phyloP scores from a whole-genome alignment of 2,329 filamentous ascomycete genomes.

The Bimuria novae-zelandiae region DNA sequence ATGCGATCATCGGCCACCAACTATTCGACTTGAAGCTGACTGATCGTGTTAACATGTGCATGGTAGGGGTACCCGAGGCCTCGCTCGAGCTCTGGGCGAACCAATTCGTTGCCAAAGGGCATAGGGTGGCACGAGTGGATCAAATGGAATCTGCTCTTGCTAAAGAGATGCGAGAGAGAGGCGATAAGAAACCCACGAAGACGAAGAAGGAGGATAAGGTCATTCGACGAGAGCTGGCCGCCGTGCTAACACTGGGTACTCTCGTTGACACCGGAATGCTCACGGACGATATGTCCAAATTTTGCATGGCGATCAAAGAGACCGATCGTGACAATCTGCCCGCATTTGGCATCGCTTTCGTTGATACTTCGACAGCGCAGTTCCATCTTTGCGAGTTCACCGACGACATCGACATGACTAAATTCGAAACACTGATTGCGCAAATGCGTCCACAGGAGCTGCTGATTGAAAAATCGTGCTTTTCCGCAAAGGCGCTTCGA shows the following conservation, averaged over 20 bases:
- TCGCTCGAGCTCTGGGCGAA: constrained; percentile 97
- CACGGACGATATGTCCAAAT: constrained; percentile 96
- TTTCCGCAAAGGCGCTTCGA: constrained; percentile 86
- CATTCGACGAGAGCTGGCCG: constrained; percentile 86
- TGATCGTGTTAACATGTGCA: constrained; percentile 98
- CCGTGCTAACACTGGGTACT: constrained; percentile 88
- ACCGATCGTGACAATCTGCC: constrained; percentile 71
- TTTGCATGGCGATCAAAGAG: constrained; percentile 89
- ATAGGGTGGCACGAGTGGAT: constrained; percentile 94
- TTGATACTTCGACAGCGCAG: constrained; percentile 93
- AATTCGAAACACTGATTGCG: constrained; percentile 95
- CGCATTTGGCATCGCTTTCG: constrained; percentile 88
- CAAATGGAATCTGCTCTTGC: constrained; percentile 94
- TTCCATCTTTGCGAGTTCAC: constrained; percentile 92
- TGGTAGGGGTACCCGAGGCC: constrained; percentile 96
- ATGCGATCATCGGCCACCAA: constrained; percentile 94
- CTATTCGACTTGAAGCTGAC: constrained; percentile 97
- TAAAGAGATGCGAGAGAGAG: constrained; percentile 98
- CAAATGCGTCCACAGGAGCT: constrained; percentile 89
- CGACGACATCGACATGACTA: constrained; percentile 91
- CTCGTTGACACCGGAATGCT: constrained; percentile 96
- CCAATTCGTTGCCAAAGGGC: constrained; percentile 97
- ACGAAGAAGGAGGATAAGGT: constrained; percentile 85
- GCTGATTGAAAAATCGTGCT: constrained; percentile 77
- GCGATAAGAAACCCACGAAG: constrained; percentile 56